These are phyloP conservation scores for Wickerhamomyces hampshirensis DNA, from an alignment of 805 yeast genomes.

Conservation along the genomic window DNA sequence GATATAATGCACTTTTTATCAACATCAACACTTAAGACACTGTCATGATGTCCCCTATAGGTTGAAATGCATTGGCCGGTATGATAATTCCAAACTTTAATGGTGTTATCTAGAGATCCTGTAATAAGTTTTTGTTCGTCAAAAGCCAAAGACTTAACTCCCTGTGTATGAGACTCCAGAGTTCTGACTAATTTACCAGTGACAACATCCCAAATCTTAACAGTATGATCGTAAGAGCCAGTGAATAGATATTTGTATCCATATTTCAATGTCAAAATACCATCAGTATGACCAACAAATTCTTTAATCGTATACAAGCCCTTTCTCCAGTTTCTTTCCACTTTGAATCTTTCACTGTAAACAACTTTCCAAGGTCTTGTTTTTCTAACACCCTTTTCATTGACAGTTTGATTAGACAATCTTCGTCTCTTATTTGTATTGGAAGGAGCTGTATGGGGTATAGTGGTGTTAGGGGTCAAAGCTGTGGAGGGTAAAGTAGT, in stretches of 20 bases:
- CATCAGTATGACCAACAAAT: conserved; percentile 81
- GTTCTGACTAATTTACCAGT: conserved; percentile 74
- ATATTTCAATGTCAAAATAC: conserved; percentile 84
- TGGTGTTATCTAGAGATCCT: conserved; percentile 87
- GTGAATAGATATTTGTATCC: conserved; percentile 77
- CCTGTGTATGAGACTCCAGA: conserved; percentile 84
- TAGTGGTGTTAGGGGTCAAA: no score
- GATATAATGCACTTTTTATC: conserved; percentile 77
- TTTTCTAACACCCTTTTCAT: conserved; percentile 25
- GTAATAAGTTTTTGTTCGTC: conserved; percentile 88
- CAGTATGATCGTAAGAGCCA: conserved; percentile 87
- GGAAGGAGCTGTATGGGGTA: no score
- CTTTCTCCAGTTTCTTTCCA: conserved; percentile 92
- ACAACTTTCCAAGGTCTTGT: conserved; percentile 95
- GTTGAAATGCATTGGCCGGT: conserved; percentile 94
- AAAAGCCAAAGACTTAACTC: conserved; percentile 78
- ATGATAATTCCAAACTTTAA: conserved; percentile 92
- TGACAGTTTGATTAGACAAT: conserved; percentile 19
- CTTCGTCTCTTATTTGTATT: conserved; percentile 23
- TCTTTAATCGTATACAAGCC: conserved; percentile 62
- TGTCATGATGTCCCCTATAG: conserved; percentile 86
- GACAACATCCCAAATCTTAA: conserved; percentile 88
- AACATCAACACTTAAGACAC: conserved; percentile 82
- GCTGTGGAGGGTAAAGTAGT: no score
- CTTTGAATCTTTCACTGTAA: conserved; percentile 83